Evolutionary conservation across 2,329 filamentous ascomycete genomes (phyloP).

Genomic region (Fusarium solani-melongenae): DNA sequence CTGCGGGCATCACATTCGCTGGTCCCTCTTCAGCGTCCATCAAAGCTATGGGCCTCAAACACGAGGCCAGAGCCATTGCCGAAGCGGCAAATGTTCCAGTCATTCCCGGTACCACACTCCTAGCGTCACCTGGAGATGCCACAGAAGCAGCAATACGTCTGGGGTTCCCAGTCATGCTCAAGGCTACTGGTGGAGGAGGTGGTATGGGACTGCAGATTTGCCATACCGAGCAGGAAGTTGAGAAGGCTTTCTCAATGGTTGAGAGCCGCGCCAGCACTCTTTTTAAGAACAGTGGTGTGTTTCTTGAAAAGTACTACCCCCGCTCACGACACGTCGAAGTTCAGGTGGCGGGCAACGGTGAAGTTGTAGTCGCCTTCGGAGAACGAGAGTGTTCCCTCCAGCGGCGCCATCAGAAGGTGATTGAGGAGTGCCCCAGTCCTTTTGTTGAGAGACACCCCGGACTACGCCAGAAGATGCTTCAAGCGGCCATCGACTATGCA

Average conservation of each 20-base stretch:
- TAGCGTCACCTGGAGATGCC: background rate
- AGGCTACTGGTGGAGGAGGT: background rate
- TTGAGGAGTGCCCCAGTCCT: constrained; percentile 76
- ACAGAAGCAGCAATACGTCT: background rate
- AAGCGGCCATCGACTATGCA: constrained; percentile 19
- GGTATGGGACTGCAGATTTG: background rate
- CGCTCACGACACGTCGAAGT: constrained; percentile 74
- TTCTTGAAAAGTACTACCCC: constrained; percentile 72
- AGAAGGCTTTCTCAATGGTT: background rate
- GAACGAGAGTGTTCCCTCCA: constrained; percentile 77
- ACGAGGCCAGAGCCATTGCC: background rate
- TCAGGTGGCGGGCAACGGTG: constrained; percentile 71
- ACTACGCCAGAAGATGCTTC: constrained; percentile 45
- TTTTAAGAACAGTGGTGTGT: constrained; percentile 62
- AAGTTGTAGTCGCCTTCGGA: constrained; percentile 62
- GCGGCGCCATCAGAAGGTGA: constrained; percentile 75
- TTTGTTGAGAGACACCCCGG: constrained; percentile 57
- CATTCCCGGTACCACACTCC: background rate
- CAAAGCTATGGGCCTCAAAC: constrained; percentile 49
- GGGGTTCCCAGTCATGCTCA: background rate
- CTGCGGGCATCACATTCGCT: constrained; percentile 66
- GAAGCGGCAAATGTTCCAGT: background rate
- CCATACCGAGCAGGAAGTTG: background rate
- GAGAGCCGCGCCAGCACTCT: background rate
- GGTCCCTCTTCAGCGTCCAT: constrained; percentile 67